phyloP scores from a whole-genome alignment of 129 eudicot genomes.

The Apium graveolens region DNA sequence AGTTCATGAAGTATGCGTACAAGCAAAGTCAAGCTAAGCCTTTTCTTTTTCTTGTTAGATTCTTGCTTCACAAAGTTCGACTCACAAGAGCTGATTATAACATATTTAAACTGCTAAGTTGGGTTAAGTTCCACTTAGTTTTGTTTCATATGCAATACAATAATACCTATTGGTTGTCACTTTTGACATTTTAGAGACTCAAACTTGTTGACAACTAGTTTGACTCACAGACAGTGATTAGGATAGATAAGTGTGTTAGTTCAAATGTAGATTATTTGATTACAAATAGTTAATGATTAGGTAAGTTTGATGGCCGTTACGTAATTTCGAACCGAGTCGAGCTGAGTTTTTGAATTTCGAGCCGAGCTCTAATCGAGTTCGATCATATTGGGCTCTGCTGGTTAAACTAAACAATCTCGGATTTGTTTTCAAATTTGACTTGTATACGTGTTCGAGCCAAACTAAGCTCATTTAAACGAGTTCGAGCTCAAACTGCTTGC shows the following conservation, averaged over 20 bases:
- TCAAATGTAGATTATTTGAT: neutral
- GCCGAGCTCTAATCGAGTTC: too few relatives aligned
- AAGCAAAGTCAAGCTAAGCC: neutral
- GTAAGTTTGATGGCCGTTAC: too few relatives aligned
- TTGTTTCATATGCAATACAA: neutral
- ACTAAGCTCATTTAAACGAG: too few relatives aligned
- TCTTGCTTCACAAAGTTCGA: neutral
- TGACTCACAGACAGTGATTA: neutral
- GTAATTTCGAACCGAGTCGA: too few relatives aligned
- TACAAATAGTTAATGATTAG: neutral
- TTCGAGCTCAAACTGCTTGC: too few relatives aligned
- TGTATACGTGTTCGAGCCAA: too few relatives aligned
- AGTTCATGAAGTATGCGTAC: neutral
- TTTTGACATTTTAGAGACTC: neutral
- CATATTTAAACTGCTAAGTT: neutral
- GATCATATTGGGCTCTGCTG: too few relatives aligned
- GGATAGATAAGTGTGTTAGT: neutral
- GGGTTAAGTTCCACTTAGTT: neutral
- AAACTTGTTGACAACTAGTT: neutral
- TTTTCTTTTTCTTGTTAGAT: neutral
- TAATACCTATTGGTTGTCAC: neutral
- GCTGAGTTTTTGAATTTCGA: too few relatives aligned
- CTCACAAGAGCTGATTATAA: neutral
- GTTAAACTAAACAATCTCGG: too few relatives aligned
- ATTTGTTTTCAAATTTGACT: too few relatives aligned